These are phyloP conservation scores for Komagataella pseudopastoris DNA, from an alignment of 805 yeast species.

Conservation along the genomic window DNA sequence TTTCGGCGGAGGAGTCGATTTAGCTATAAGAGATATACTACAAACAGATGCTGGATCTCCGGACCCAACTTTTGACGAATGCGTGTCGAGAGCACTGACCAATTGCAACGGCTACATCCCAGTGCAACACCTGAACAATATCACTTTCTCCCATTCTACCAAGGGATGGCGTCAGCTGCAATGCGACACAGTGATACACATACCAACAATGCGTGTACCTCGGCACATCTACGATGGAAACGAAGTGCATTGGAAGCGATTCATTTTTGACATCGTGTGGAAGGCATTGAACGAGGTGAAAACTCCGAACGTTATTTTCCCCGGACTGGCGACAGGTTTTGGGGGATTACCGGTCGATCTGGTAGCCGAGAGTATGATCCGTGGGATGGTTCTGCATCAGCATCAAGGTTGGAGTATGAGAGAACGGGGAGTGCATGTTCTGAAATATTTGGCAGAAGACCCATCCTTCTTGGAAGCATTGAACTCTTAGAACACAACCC, in stretches of 20 bases:
- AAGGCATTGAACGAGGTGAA: slow-evolving; percentile 14
- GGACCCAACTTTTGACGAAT: slow-evolving; percentile 12
- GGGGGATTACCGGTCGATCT: slow-evolving; percentile 18
- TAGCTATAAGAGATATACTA: slow-evolving; percentile 17
- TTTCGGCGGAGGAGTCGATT: slow-evolving; percentile 39
- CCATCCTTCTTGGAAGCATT: slow-evolving; percentile 5
- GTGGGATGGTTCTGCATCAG: slow-evolving; percentile 17
- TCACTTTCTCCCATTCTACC: slow-evolving; percentile 13
- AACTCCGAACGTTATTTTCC: slow-evolving; percentile 11
- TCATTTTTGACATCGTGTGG: slow-evolving; percentile 25
- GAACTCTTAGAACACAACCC: slow-evolving; percentile 3
- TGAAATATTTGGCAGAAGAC: slow-evolving; percentile 14
- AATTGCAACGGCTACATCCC: slow-evolving; percentile 19
- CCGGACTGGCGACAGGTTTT: slow-evolving; percentile 27
- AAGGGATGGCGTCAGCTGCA: slow-evolving; percentile 15
- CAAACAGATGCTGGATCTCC: neutral
- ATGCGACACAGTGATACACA: slow-evolving; percentile 18
- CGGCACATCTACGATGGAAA: slow-evolving; percentile 3
- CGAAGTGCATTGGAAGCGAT: slow-evolving; percentile 4
- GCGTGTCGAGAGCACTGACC: slow-evolving; percentile 3
- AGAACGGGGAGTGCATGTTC: slow-evolving; percentile 11
- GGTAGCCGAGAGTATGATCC: slow-evolving; percentile 21
- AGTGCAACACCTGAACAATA: slow-evolving; percentile 15
- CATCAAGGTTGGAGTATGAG: slow-evolving; percentile 4
- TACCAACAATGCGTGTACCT: slow-evolving; percentile 28